A percentile compares a stretch with the other conserved stretches of the same genome.
Conservation (phyloP, 2,329 filamentous ascomycete species). For the Xylaria sp. region DNA sequence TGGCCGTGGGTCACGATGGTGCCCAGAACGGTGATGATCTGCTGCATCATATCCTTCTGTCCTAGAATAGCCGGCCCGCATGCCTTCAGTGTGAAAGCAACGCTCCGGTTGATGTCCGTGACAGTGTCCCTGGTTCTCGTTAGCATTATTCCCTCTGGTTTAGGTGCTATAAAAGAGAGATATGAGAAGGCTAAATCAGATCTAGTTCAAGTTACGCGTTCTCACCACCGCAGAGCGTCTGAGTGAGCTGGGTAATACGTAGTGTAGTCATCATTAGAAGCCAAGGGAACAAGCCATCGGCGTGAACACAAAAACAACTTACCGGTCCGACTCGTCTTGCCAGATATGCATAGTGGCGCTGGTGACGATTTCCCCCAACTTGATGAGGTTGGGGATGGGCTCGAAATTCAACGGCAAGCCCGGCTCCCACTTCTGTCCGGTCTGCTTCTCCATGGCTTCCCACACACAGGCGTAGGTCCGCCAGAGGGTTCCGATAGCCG, state of each 20-base stretch:
- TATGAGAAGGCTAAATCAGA: conserved; percentile 39
- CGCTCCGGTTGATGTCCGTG: conserved; percentile 92
- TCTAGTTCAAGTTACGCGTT: conserved; percentile 69
- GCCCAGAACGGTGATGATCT: conserved; percentile 74
- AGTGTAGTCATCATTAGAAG: conserved; percentile 76
- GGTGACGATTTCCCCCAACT: conserved; percentile 84
- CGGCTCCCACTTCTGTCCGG: conserved; percentile 82
- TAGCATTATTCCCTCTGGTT: conserved; percentile 13
- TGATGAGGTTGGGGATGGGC: conserved; percentile 77
- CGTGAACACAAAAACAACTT: conserved; percentile 51
- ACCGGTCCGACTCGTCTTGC: conserved; percentile 92
- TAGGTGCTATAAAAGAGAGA: neutral
- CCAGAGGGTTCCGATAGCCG: conserved; percentile 88
- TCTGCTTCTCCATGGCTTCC: conserved; percentile 79
- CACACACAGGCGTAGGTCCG: conserved; percentile 90
- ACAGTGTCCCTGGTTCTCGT: conserved; percentile 70
- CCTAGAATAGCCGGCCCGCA: conserved; percentile 86
- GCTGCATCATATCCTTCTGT: conserved; percentile 71
- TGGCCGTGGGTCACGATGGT: conserved; percentile 88
- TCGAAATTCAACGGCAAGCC: conserved; percentile 82
- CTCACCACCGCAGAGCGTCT: conserved; percentile 91
- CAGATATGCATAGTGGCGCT: conserved; percentile 83
- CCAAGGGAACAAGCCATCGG: conserved; percentile 24
- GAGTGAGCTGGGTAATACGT: conserved; percentile 99
- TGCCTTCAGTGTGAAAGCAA: conserved; percentile 86